phyloP scores from a whole-genome alignment of 768 basidiomycete genomes.

The Russula griseocarnosa region DNA sequence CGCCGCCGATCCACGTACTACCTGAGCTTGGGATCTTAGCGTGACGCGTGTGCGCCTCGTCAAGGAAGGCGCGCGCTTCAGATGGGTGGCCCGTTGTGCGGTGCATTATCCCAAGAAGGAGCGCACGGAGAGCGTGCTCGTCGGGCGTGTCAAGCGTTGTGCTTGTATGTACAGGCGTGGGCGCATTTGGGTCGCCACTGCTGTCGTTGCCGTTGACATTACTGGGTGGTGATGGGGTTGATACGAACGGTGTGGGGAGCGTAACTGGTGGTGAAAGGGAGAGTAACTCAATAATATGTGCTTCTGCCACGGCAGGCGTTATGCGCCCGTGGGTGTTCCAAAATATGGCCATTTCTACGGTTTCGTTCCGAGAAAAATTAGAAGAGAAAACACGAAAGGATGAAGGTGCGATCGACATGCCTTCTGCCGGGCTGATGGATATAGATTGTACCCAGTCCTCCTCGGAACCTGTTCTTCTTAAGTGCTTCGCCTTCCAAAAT shows the following conservation, averaged over 20 bases:
- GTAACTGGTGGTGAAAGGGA: conserved; percentile 46
- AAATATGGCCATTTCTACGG: conserved; percentile 67
- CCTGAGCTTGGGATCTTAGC: conserved; percentile 37
- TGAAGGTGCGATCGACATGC: conserved; percentile 36
- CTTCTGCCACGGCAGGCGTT: conserved; percentile 47
- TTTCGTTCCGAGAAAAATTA: not conserved
- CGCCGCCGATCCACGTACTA: conserved; percentile 64
- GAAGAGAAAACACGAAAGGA: not conserved
- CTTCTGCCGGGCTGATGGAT: conserved; percentile 67
- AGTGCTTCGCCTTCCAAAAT: conserved; percentile 71
- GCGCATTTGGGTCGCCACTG: conserved; percentile 1
- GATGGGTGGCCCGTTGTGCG: conserved; percentile 50
- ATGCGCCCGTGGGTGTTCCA: conserved; percentile 78
- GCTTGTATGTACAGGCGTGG: conserved; percentile 32
- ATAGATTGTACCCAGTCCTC: conserved; percentile 50
- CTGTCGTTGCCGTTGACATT: not conserved
- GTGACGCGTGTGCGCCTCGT: conserved; percentile 47
- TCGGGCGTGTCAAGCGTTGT: conserved; percentile 57
- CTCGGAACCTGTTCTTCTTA: conserved; percentile 49
- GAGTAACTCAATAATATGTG: conserved; percentile 55
- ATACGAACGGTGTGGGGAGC: conserved; percentile 28
- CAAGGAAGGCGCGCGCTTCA: conserved; percentile 46
- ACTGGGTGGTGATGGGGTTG: conserved; percentile 32
- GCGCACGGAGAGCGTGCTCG: conserved; percentile 62
- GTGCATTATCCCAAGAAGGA: conserved; percentile 65